Evolutionary conservation across 495 filamentous ascomycete genomes (phyloP).

Genomic region (Copromyces sp.): DNA sequence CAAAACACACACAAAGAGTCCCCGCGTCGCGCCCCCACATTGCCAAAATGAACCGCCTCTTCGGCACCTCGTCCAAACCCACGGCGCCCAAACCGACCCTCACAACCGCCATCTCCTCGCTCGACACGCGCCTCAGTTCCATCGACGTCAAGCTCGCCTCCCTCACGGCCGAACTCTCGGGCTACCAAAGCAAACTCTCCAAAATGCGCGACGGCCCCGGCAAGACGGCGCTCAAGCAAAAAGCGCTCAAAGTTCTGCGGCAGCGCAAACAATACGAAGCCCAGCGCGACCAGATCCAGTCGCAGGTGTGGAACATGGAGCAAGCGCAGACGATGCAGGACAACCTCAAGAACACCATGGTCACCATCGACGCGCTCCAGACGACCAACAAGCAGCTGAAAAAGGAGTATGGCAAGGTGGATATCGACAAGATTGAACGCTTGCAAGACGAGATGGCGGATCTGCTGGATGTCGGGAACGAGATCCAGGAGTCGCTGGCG

Average conservation of each 20-base stretch:
- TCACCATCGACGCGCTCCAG: conserved; percentile 95
- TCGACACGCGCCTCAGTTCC: conserved; percentile 78
- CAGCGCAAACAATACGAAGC: conserved; percentile 93
- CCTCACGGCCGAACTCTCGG: conserved; percentile 80
- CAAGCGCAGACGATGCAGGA: conserved; percentile 99
- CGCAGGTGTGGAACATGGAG: conserved; percentile 98
- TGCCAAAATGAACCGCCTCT: conserved; percentile 80
- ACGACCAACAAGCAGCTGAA: conserved; percentile 85
- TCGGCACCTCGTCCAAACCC: conserved; percentile 67
- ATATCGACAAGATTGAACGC: conserved; percentile 94
- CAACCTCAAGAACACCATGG: conserved; percentile 98
- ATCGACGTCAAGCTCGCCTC: conserved; percentile 93
- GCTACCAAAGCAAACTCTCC: conserved; percentile 76
- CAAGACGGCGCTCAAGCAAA: conserved; percentile 85
- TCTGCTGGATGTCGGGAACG: conserved; percentile 93
- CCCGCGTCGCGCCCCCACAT: background rate
- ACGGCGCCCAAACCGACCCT: conserved; percentile 68
- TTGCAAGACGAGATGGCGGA: conserved; percentile 99
- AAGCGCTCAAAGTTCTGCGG: conserved; percentile 90
- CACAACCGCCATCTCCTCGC: conserved; percentile 72
- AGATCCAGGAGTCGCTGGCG: conserved; percentile 94
- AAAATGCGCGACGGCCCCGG: conserved; percentile 97
- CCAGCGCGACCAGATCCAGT: conserved; percentile 89
- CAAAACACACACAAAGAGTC: background rate
- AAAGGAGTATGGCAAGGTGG: conserved; percentile 95